These are phyloP conservation scores for Magnusiomyces tetraspermus DNA, from an alignment of 1,139 yeast species.

Conservation along the genomic window DNA sequence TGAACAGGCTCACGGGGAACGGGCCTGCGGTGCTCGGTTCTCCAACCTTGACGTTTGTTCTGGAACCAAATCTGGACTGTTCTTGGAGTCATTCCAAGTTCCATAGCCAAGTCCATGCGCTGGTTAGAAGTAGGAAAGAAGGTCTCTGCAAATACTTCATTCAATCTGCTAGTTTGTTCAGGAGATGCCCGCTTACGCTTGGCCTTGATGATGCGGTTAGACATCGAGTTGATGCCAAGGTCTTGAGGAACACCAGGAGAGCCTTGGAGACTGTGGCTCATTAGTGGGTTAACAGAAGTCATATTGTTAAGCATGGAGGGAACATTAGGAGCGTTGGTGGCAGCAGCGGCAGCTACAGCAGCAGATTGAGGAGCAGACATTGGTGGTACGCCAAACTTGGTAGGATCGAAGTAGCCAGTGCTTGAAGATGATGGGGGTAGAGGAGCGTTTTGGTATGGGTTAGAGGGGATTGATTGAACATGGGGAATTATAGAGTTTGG, in stretches of 20 bases:
- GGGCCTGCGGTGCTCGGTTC: constrained; percentile 27
- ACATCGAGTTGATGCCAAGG: constrained; percentile 4
- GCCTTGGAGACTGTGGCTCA: background rate
- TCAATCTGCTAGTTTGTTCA: constrained; percentile 29
- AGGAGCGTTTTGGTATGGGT: background rate
- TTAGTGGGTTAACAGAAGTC: background rate
- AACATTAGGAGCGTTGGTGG: background rate
- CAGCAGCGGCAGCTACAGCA: background rate
- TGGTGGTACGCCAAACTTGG: background rate
- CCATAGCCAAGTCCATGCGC: constrained; percentile 30
- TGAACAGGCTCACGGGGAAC: constrained; percentile 22
- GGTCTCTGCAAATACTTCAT: constrained; percentile 31
- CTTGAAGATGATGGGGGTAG: no score
- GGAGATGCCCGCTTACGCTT: constrained; percentile 33
- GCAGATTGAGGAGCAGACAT: background rate
- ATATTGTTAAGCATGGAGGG: background rate
- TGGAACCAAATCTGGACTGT: constrained; percentile 37
- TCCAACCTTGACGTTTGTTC: constrained; percentile 33
- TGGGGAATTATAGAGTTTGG: background rate
- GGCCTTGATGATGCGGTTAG: constrained; percentile 24
- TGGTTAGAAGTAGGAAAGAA: constrained; percentile 33
- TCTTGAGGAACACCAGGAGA: background rate
- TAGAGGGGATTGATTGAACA: background rate
- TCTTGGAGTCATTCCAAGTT: constrained; percentile 35
- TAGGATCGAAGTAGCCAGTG: background rate